These are phyloP conservation scores for Quercus phellos DNA, from an alignment of 331 rosid species.

Conservation along the genomic window DNA sequence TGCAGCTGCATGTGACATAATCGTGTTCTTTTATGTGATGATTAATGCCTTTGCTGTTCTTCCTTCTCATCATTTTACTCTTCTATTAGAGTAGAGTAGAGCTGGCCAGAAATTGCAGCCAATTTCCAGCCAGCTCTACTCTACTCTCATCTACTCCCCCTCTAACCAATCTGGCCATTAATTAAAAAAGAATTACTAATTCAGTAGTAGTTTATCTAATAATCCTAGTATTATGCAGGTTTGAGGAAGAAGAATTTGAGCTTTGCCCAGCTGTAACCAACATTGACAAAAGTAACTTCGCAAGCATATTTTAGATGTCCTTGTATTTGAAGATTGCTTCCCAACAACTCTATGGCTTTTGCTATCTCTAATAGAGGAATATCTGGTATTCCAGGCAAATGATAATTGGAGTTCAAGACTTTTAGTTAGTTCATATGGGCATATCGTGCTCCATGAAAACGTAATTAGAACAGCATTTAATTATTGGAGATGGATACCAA, in stretches of 20 bases:
- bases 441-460: neutral
- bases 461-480: neutral
- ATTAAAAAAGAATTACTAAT: neutral
- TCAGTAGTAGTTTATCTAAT: neutral
- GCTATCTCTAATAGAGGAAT: neutral
- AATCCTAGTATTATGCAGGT: neutral
- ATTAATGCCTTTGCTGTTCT: neutral
- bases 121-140: too few relatives aligned
- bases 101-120: too few relatives aligned
- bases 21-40: neutral
- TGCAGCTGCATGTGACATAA: neutral
- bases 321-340: neutral
- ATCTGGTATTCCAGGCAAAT: neutral
- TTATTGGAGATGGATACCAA: conserved; percentile 59
- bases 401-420: conserved; percentile 1
- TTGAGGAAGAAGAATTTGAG: conserved; percentile 2
- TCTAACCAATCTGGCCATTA: neutral
- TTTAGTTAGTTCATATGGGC: neutral
- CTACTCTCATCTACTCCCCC: too few relatives aligned
- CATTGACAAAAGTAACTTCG: neutral
- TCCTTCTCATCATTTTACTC: neutral
- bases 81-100: neutral
- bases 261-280: neutral
- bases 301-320: neutral
- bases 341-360: neutral